Evolutionary conservation across 176 grass and related monocot genomes (phyloP), one percentile per base, ranked within the genome.

Genomic region (Oryza meyeriana): DNA sequence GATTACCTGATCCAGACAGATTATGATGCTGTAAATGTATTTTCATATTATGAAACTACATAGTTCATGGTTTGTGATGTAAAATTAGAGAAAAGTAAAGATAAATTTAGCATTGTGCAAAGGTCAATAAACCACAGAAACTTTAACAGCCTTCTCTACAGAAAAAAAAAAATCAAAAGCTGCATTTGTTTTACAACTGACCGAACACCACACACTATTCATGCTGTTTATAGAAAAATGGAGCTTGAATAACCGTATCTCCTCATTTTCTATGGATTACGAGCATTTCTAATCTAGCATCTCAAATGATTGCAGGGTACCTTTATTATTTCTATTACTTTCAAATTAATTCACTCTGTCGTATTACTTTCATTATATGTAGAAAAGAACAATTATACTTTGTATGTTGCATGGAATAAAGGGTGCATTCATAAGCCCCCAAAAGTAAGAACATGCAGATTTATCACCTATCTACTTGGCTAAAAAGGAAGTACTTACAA

Each of bases 1-100:
- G 50, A 91, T 80, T 17, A 36, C 61, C 86, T 88, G 48, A 30
- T 78, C 58, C 10, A 77, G 64, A 52, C 26, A 11, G 29, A 77
- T 32, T 8, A 63, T 40, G 31, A 48, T 52, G 48, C 45, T 47
- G 65, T 58, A 58, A 24, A 9, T 58, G 8, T 3, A 58, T n/a
- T 50, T 50, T 50, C 13, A 50, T 50, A 24, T 24, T 58, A 6
- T 58, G 52, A 58, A 58, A 7, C 52, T 58, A 58, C 8, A 40
- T 14, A 48, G 59, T 10, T 71, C 16, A 2, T 10, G 61, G 58
- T 22, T 24, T 24, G 8, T 18, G 12, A 41, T 16, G 48, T 18
- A 52, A 44, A 24, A 72, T 16, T 13, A 52, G 4, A 20, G 6
- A 8, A 22, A 22, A 44, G 17, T 29, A 25, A 13, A 40, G 12